Percentiles rank a stretch among this genome's conserved stretches.
Evolutionary conservation across 2,329 filamentous ascomycete genomes (phyloP).

Genomic region (Xenosphaeropsis pyriputrescens): DNA sequence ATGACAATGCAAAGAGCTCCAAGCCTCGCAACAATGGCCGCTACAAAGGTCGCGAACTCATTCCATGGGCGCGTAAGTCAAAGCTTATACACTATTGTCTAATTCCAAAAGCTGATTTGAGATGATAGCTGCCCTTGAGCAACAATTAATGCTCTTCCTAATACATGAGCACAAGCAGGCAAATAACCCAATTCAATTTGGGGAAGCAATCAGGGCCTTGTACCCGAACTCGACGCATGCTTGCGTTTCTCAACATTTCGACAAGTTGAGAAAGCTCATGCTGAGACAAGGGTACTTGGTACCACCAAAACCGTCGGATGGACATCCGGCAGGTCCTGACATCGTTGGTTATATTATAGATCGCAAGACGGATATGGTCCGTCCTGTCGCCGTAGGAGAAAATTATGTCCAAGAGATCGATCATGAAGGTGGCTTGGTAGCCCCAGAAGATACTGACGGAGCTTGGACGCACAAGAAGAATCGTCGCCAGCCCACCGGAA

Average conservation of each 20-base stretch:
- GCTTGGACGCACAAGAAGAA: no score
- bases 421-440: no score
- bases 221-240: slow-evolving; percentile 20
- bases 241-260: slow-evolving; percentile 23
- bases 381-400: neutral
- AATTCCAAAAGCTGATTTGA: neutral
- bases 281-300: slow-evolving; percentile 26
- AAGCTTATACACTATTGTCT: no score
- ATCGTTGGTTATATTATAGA: slow-evolving; percentile 7
- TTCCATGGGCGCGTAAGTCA: slow-evolving; percentile 1
- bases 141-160: slow-evolving; percentile 2
- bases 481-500: no score
- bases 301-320: slow-evolving; percentile 20
- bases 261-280: slow-evolving; percentile 19
- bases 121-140: slow-evolving; percentile 1
- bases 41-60: slow-evolving; percentile 2
- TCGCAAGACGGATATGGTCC: neutral
- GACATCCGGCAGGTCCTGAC: slow-evolving; percentile 8
- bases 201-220: slow-evolving; percentile 24
- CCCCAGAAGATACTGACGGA: no score
- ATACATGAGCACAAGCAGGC: slow-evolving; percentile 8
- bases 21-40: slow-evolving; percentile 1
- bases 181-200: slow-evolving; percentile 23
- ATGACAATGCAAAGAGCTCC: neutral
- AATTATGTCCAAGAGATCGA: no score